Evolutionary conservation across 2,329 filamentous ascomycete species (phyloP), one percentile per base, ranked within the genome.

Genomic region (Teratosphaeria viscida): DNA sequence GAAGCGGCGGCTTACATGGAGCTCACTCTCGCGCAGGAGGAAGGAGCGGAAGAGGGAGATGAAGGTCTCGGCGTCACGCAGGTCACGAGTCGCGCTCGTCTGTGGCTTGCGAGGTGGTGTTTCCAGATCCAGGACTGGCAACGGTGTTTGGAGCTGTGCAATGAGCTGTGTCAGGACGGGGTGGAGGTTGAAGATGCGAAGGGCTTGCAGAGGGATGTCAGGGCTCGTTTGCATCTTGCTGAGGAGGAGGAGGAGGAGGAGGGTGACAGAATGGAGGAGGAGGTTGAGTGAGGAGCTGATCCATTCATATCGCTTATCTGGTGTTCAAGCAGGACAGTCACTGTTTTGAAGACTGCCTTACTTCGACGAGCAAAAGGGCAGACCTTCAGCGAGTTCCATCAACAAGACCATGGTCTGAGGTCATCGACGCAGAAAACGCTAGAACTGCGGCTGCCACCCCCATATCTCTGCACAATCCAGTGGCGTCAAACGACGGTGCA

Each of bases 101-200:
- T 96, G 79, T 99, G 94, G 94, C 83, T 99, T 59, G 94, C 94
- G 16, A 84, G 85, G 59, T 88, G 86, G 76, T 88, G 90, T 12
- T 88, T 95, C 76, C 81, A 83, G 43, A 83, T 82, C 11, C 85
- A 85, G 47, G 90, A 96, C 72, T 89, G 89, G 67, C 79, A 81
- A 35, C 82, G 88, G 23, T 90, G 90, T 3, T 88, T 88, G 75
- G 84, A 90, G 63, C 77, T 97, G 52, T 92, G 91, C 0, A 90
- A 87, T 62, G 94, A 99, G 75, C 78, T 99, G 54, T 96, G 92
- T 72, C 90, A 96, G 74, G 94, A 99, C 74, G 94, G 94, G 0
- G 86, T 95, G 29, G 94, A 97, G 74, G 90, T 97, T 2, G 94
- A 99, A 72, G 94, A 99, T 74, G 94, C 94, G 32, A 97, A 97